Percentiles rank a stretch among this genome's conserved stretches.
phyloP scores from a whole-genome alignment of 345 rosid species.

The Populus ilicifolia region DNA sequence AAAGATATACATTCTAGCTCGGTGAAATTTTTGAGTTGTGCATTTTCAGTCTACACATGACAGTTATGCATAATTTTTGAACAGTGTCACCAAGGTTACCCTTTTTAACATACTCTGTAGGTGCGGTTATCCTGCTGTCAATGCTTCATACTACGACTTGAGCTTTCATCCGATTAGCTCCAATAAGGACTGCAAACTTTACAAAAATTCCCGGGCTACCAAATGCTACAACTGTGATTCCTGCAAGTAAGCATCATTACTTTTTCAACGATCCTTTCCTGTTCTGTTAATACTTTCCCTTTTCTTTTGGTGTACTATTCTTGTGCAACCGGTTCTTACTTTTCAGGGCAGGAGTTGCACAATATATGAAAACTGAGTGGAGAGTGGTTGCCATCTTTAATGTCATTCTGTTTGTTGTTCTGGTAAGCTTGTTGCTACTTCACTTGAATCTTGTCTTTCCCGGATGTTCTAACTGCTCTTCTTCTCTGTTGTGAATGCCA shows the following conservation, averaged over 20 bases:
- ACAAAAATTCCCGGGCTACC: conserved; percentile 57
- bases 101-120: conserved; percentile 30
- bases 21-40: neutral
- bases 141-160: conserved; percentile 76
- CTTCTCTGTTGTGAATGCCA: conserved; percentile 25
- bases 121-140: conserved; percentile 80
- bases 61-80: neutral
- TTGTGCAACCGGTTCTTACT: neutral
- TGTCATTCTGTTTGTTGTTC: conserved; percentile 54
- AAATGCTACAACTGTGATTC: conserved; percentile 91
- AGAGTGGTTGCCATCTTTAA: conserved; percentile 82
- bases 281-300: neutral
- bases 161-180: conserved; percentile 82
- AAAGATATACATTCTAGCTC: neutral
- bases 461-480: neutral
- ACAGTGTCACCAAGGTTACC: neutral
- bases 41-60: neutral
- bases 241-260: conserved; percentile 64
- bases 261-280: neutral
- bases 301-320: conserved; percentile 2
- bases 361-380: conserved; percentile 93
- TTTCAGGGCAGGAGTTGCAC: conserved; percentile 93
- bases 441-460: neutral
- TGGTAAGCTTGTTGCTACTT: conserved; percentile 46
- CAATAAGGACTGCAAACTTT: conserved; percentile 76